These are phyloP conservation scores for Saccharomycopsis schoenii DNA, from an alignment of 805 yeast species.

Conservation along the genomic window DNA sequence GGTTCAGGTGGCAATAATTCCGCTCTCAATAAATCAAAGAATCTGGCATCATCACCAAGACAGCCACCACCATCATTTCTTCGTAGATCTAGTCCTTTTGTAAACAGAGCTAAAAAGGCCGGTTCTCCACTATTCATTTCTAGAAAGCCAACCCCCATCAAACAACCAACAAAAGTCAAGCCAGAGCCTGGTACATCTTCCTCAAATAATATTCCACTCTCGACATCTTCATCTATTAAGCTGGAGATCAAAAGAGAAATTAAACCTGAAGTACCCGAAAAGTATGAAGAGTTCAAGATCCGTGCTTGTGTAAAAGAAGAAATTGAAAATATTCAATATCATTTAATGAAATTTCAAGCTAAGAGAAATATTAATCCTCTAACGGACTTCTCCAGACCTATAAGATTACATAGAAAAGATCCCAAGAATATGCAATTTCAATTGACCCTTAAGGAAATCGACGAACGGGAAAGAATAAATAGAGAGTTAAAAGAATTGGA, in stretches of 20 bases:
- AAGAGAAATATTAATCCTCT: constrained; percentile 63
- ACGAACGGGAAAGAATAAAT: constrained; percentile 34
- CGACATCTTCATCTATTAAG: neutral
- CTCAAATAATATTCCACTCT: neutral
- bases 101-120: constrained; percentile 1
- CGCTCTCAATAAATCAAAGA: neutral
- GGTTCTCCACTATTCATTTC: neutral
- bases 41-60: neutral
- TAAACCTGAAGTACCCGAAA: neutral
- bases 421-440: constrained; percentile 87
- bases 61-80: constrained; percentile 1
- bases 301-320: constrained; percentile 68
- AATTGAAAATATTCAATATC: constrained; percentile 62
- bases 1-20: neutral
- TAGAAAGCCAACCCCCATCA: neutral
- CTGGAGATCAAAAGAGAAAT: neutral
- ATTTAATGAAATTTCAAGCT: constrained; percentile 72
- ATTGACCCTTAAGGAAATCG: constrained; percentile 67
- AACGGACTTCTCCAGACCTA: constrained; percentile 66
- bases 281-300: constrained; percentile 36
- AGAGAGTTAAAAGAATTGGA: constrained; percentile 23
- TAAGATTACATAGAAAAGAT: constrained; percentile 85
- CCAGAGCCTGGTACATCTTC: neutral
- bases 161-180: neutral
- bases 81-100: constrained; percentile 4